Percentiles rank a stretch among this genome's conserved stretches.
These are phyloP conservation scores for Selenicereus undatus DNA, from an alignment of 148 eudicot genomes.

Conservation along the genomic window DNA sequence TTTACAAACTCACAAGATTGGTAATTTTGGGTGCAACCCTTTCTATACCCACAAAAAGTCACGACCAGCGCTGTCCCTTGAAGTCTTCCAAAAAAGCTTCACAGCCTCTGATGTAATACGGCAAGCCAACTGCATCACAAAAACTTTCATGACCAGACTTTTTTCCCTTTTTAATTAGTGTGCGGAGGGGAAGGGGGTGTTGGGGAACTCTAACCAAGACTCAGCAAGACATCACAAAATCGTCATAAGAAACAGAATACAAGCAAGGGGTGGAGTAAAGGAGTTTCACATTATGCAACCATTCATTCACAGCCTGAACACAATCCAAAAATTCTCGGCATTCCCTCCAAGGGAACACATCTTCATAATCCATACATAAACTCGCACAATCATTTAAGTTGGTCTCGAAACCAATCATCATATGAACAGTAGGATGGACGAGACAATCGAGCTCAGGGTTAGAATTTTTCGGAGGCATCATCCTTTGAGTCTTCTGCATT, in stretches of 20 bases:
- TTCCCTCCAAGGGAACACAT: slow-evolving; percentile 2
- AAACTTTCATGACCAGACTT: no score
- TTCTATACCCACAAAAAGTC: no score
- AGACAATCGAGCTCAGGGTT: not conserved
- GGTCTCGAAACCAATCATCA: not conserved
- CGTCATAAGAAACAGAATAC: not conserved
- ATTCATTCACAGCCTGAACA: not conserved
- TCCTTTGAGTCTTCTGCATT: slow-evolving; percentile 44
- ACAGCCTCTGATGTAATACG: no score
- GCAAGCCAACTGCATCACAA: no score
- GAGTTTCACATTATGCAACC: not conserved
- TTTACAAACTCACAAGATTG: no score
- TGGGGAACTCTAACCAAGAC: not conserved
- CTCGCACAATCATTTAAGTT: not conserved
- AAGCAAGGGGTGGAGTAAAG: not conserved
- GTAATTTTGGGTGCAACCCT: no score
- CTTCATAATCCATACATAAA: not conserved
- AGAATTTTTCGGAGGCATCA: slow-evolving; percentile 71
- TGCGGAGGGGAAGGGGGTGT: no score
- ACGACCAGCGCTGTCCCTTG: no score
- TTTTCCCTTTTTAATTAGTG: no score
- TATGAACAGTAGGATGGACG: not conserved
- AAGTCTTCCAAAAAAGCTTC: no score
- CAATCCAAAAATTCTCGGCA: not conserved
- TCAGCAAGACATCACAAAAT: slow-evolving; percentile 1